These are phyloP conservation scores for Carallia pectinifolia DNA, from an alignment of 345 rosid species.

Conservation along the genomic window DNA sequence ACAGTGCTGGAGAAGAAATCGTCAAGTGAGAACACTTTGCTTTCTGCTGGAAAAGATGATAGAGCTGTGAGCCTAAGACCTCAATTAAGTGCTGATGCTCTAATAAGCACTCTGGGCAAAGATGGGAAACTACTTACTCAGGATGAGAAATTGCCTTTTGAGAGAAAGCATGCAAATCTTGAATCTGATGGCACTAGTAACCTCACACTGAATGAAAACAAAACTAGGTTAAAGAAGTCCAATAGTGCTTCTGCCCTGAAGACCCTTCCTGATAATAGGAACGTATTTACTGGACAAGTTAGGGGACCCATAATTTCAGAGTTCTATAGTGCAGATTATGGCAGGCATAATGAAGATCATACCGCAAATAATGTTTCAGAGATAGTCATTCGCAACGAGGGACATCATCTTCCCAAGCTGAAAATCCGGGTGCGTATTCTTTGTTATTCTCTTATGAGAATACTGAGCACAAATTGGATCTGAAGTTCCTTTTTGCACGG, in stretches of 20 bases:
- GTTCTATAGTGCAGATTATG: constrained; percentile 60
- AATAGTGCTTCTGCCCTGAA: constrained; percentile 75
- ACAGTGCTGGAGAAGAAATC: constrained; percentile 28
- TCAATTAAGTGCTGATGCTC: constrained; percentile 36
- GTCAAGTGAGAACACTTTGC: constrained; percentile 24
- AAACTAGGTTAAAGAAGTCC: constrained; percentile 71
- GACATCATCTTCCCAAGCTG: constrained; percentile 51
- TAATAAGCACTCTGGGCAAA: constrained; percentile 27
- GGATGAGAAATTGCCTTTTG: constrained; percentile 31
- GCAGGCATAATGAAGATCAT: constrained; percentile 37
- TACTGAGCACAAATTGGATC: constrained; percentile 5
- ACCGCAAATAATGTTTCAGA: constrained; percentile 35
- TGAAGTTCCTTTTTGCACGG: constrained; percentile 15
- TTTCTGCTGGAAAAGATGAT: constrained; percentile 39
- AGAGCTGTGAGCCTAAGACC: constrained; percentile 38
- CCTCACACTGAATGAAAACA: constrained; percentile 46
- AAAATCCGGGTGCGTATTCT: constrained; percentile 71
- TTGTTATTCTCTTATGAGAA: constrained; percentile 19
- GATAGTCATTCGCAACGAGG: constrained; percentile 44
- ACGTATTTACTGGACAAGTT: constrained; percentile 48
- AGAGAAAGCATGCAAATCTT: constrained; percentile 28
- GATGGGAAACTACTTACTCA: constrained; percentile 19
- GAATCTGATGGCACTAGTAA: constrained; percentile 26
- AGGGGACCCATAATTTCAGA: constrained; percentile 67
- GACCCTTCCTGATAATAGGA: constrained; percentile 43